Evolutionary conservation across 495 filamentous ascomycete species (phyloP).

Genomic region (Glarea lozoyensis): DNA sequence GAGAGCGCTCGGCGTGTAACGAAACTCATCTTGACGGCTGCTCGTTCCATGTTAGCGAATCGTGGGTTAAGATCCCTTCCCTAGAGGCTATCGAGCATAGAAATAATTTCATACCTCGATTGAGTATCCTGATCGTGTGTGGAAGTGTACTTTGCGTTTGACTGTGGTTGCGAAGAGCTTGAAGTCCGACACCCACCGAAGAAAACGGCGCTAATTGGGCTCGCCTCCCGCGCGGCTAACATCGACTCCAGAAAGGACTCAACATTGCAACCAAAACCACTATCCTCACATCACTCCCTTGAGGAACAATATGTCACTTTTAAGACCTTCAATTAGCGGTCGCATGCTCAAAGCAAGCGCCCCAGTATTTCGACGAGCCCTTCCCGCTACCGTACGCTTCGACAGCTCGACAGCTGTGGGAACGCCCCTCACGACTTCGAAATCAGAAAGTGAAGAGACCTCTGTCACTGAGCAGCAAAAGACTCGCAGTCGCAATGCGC

Average conservation of each 20-base stretch:
- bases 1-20: slow-evolving; percentile 82
- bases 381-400: slow-evolving; percentile 32
- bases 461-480: slow-evolving; percentile 14
- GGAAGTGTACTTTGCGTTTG: slow-evolving; percentile 9
- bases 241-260: no score
- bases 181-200: slow-evolving; percentile 10
- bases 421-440: slow-evolving; percentile 21
- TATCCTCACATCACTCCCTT: not conserved
- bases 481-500: slow-evolving; percentile 43
- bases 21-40: slow-evolving; percentile 74
- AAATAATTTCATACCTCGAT: slow-evolving; percentile 20
- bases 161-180: slow-evolving; percentile 5
- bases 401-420: slow-evolving; percentile 34
- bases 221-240: not conserved
- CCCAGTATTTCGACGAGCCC: slow-evolving; percentile 23
- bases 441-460: slow-evolving; percentile 7
- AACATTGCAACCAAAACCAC: no score
- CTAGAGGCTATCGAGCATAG: no score
- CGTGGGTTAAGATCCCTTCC: no score
- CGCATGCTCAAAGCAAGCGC: slow-evolving; percentile 32
- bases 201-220: slow-evolving; percentile 7
- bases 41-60: no score
- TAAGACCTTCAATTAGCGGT: slow-evolving; percentile 25
- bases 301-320: slow-evolving; percentile 25
- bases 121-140: slow-evolving; percentile 16